Conservation (phyloP, 2,329 filamentous ascomycete species). For the Herpotrichia juniperi region DNA sequence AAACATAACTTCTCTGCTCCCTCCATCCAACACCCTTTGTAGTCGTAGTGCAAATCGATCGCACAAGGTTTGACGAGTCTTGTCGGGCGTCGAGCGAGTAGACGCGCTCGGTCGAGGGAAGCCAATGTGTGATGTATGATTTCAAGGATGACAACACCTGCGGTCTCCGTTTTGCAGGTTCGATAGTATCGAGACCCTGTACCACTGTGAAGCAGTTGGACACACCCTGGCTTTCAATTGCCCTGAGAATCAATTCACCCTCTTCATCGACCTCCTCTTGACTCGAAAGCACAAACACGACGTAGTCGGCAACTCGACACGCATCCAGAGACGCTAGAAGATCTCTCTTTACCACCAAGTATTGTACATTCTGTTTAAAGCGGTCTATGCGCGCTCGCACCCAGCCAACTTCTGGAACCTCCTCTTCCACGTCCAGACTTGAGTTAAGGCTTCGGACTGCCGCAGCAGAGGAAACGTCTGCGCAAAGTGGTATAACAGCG, state of each 20-base stretch:
- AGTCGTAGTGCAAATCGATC: slow-evolving; percentile 87
- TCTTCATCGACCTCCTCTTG: slow-evolving; percentile 82
- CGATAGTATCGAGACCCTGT: slow-evolving; percentile 76
- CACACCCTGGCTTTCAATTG: slow-evolving; percentile 91
- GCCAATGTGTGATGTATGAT: slow-evolving; percentile 93
- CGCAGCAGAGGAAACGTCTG: slow-evolving; percentile 69
- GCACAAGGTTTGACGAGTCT: slow-evolving; percentile 88
- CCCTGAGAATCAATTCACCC: slow-evolving; percentile 83
- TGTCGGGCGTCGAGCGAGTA: slow-evolving; percentile 87
- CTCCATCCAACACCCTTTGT: slow-evolving; percentile 96
- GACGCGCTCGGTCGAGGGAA: slow-evolving; percentile 89
- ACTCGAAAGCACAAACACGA: slow-evolving; percentile 83
- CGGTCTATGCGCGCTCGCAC: slow-evolving; percentile 77
- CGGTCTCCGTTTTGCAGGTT: slow-evolving; percentile 77
- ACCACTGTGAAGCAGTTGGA: slow-evolving; percentile 90
- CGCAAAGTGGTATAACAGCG: slow-evolving; percentile 83
- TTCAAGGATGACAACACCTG: slow-evolving; percentile 83
- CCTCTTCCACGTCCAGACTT: slow-evolving; percentile 78
- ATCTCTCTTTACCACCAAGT: slow-evolving; percentile 75
- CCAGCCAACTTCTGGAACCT: slow-evolving; percentile 63
- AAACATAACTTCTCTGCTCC: slow-evolving; percentile 94
- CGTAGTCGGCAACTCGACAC: slow-evolving; percentile 87
- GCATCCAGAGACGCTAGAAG: slow-evolving; percentile 82
- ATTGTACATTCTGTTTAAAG: slow-evolving; percentile 94
- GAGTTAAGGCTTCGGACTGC: slow-evolving; percentile 75